A percentile compares a stretch with the other conserved stretches of the same genome.
Evolutionary conservation across 192 early-diverging fungal genomes (phyloP).

Genomic region (Dimargaris cristalligena): DNA sequence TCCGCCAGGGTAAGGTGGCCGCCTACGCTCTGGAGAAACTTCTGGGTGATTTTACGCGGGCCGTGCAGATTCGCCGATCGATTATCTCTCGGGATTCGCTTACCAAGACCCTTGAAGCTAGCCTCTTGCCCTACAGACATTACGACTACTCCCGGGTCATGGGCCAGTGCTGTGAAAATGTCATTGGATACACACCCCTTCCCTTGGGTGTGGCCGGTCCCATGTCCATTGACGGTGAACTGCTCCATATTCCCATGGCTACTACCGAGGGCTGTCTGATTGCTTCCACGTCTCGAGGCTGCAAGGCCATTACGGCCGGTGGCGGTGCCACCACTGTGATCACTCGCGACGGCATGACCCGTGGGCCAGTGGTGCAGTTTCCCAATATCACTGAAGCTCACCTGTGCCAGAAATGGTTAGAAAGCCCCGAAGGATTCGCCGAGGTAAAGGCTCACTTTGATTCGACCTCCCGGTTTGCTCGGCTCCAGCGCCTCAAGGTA

Average conservation of each 20-base stretch:
- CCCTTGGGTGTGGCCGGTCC: slow-evolving; percentile 90
- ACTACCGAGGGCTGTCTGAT: slow-evolving; percentile 86
- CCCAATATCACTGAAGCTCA: slow-evolving; percentile 44
- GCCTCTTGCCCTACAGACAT: slow-evolving; percentile 57
- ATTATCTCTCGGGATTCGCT: slow-evolving; percentile 50
- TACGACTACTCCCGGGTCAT: slow-evolving; percentile 81
- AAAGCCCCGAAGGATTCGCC: slow-evolving; percentile 34
- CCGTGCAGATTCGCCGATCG: slow-evolving; percentile 65
- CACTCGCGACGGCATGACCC: slow-evolving; percentile 75
- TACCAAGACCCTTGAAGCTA: slow-evolving; percentile 44
- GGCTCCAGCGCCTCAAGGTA: slow-evolving; percentile 63
- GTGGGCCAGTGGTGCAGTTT: slow-evolving; percentile 83
- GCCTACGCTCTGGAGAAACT: slow-evolving; percentile 81
- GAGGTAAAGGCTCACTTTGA: slow-evolving; percentile 63
- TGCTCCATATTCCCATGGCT: slow-evolving; percentile 81
- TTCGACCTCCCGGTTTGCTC: slow-evolving; percentile 77
- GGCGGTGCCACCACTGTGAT: slow-evolving; percentile 71
- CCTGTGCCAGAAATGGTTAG: slow-evolving; percentile 57
- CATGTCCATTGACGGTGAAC: slow-evolving; percentile 59
- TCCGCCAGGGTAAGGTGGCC: slow-evolving; percentile 51
- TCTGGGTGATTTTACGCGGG: slow-evolving; percentile 58
- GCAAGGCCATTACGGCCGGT: slow-evolving; percentile 80
- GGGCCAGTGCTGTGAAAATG: slow-evolving; percentile 92
- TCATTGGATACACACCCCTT: slow-evolving; percentile 81
- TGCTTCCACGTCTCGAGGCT: slow-evolving; percentile 81